Evolutionary conservation across 768 basidiomycete genomes (phyloP), one percentile per base, ranked within the genome.

Genomic region (Pisolithus sp.): DNA sequence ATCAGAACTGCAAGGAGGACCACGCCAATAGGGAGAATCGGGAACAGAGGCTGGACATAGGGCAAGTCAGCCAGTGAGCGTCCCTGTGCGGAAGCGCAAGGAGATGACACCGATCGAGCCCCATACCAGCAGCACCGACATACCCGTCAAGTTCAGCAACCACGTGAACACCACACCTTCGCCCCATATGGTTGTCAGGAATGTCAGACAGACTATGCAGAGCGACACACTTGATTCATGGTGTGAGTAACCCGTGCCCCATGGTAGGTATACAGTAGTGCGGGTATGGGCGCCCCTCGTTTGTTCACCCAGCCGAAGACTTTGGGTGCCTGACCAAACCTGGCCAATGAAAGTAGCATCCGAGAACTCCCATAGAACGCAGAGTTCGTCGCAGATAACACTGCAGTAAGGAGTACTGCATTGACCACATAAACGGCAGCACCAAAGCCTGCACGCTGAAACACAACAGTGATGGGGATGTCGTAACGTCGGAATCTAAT

Each of bases 111-210:
- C 76, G 53, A 84, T 80, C 26, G 78, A 75, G 23, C 75, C 77
- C 84, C 85, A 87, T 39, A 83, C 81, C 53, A 86, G 74, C 46
- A 87, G 69, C 2, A 82, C 80, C 1, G 80, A 83, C 42, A 86
- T 80, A 39, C 85, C 83, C 7, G 80, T 81, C 48, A 85, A 68
- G 56, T 83, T 81, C 46, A 83, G 68, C 9, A 85, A 69, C 84
- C 78, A 80, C 2, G 73, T 75, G 56, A 82, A 80, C 39, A 76
- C 77, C 50, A 78, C 60, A 12, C 77, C 77, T 43, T 74, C 70
- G 15, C 79, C 76, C 80, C 80, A 82, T 53, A 82, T 76, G 5
- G 78, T 78, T 5, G 81, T 77, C 39, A 80, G 59, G 66, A 80
- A 82, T 0, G 80, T 77, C 40, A 82, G 62, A 51, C 65, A 76